phyloP scores from a whole-genome alignment of 2,329 filamentous ascomycete genomes.

The Paecilomyces niveus region DNA sequence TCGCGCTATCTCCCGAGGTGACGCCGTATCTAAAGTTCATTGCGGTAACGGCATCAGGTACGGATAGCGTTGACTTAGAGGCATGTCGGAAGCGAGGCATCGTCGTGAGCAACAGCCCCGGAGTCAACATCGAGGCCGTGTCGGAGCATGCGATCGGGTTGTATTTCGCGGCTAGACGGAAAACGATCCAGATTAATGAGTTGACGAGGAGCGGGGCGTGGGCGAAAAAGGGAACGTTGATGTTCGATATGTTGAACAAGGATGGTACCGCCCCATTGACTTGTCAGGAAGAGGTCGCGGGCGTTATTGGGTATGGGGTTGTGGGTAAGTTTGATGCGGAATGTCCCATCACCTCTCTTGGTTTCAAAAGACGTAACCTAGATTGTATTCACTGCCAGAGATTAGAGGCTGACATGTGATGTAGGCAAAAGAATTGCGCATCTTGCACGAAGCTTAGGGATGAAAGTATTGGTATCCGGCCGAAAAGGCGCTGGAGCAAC shows the following conservation, averaged over 20 bases:
- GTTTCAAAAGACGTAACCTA: no score
- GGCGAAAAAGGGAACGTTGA: constrained; percentile 31
- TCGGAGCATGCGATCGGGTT: constrained; percentile 46
- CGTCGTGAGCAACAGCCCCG: constrained; percentile 40
- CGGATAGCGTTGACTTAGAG: constrained; percentile 40
- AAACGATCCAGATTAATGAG: constrained; percentile 31
- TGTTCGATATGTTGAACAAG: constrained; percentile 17
- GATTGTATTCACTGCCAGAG: neutral
- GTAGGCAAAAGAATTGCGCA: constrained; percentile 36
- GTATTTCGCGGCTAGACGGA: constrained; percentile 41
- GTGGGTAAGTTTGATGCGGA: constrained; percentile 27
- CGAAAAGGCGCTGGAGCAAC: constrained; percentile 29
- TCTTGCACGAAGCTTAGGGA: constrained; percentile 40
- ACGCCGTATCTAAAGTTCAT: constrained; percentile 41
- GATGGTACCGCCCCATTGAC: constrained; percentile 35
- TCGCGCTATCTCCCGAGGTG: constrained; percentile 34
- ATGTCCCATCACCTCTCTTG: neutral
- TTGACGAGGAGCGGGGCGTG: constrained; percentile 33
- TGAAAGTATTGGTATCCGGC: constrained; percentile 44
- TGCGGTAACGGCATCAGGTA: constrained; percentile 41
- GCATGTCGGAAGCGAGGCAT: constrained; percentile 38
- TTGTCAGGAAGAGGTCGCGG: constrained; percentile 43
- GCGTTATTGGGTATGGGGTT: constrained; percentile 45
- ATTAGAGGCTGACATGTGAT: constrained; percentile 1
- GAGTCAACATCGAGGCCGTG: constrained; percentile 42